phyloP scores from a whole-genome alignment of 768 basidiomycete genomes.

The Dacryopinax spathularia region DNA sequence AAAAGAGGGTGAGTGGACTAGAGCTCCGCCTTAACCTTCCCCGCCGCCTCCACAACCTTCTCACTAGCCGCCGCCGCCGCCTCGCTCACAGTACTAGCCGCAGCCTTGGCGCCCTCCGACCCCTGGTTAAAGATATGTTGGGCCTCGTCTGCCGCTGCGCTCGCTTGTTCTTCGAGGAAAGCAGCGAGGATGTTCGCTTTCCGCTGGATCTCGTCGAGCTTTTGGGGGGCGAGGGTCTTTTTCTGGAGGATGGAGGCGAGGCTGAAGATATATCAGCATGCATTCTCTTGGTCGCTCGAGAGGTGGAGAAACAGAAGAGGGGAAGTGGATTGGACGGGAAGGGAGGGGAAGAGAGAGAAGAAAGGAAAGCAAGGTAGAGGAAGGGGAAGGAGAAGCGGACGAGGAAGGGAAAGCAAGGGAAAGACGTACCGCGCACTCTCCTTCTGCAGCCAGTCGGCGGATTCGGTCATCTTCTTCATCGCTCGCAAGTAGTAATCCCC shows the following conservation, averaged over 20 bases:
- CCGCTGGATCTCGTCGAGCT: constrained; percentile 86
- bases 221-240: constrained; percentile 55
- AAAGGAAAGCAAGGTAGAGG: background rate
- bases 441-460: constrained; percentile 65
- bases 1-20: too few relatives aligned
- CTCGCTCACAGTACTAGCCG: too few relatives aligned
- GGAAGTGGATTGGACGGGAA: too few relatives aligned
- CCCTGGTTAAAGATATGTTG: constrained; percentile 14
- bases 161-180: constrained; percentile 32
- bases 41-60: constrained; percentile 6
- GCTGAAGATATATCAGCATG: constrained; percentile 26
- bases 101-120: too few relatives aligned
- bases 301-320: constrained; percentile 14
- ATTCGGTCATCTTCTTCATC: constrained; percentile 72
- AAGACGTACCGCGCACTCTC: constrained; percentile 63
- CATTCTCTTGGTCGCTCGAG: constrained; percentile 13
- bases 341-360: background rate
- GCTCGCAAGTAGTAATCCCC: constrained; percentile 73
- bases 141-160: constrained; percentile 16
- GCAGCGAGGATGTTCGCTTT: constrained; percentile 75
- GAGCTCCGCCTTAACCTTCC: constrained; percentile 9
- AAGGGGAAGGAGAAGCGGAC: background rate
- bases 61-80: too few relatives aligned
- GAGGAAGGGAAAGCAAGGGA: background rate
- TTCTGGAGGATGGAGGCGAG: constrained; percentile 63